phyloP scores from a whole-genome alignment of 352 stramenopile genomes.

The Phytophthora pseudosyringae region DNA sequence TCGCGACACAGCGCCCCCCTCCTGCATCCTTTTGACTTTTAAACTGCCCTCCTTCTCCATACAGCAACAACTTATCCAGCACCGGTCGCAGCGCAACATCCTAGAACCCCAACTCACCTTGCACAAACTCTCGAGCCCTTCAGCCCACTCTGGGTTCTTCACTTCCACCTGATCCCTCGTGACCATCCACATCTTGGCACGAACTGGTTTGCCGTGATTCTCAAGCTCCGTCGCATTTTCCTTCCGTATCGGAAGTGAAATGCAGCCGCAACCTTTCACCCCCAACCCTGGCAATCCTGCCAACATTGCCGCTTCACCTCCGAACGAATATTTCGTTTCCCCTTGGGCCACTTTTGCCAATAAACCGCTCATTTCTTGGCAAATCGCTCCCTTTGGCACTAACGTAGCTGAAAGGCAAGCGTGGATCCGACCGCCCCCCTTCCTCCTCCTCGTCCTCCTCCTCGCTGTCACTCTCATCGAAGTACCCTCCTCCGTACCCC shows the following conservation, averaged over 20 bases:
- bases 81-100: slow-evolving; percentile 1
- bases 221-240: slow-evolving; percentile 7
- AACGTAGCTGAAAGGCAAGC: slow-evolving; percentile 7
- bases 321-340: slow-evolving; percentile 1
- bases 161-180: slow-evolving; percentile 9
- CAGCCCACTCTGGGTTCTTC: slow-evolving; percentile 18
- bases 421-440: neutral
- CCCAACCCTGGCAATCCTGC: slow-evolving; percentile 11
- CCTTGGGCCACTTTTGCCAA: slow-evolving; percentile 1
- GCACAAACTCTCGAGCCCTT: slow-evolving; percentile 8
- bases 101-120: slow-evolving; percentile 13
- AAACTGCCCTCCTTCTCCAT: slow-evolving; percentile 5
- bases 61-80: slow-evolving; percentile 16
- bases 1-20: slow-evolving; percentile 1
- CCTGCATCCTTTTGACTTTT: slow-evolving; percentile 3
- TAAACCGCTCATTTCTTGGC: slow-evolving; percentile 5
- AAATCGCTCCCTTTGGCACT: slow-evolving; percentile 7
- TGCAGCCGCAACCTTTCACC: slow-evolving; percentile 4
- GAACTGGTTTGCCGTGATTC: slow-evolving; percentile 2
- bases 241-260: slow-evolving; percentile 5
- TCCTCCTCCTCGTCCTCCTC: neutral
- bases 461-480: neutral
- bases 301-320: neutral
- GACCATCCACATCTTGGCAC: slow-evolving; percentile 9
- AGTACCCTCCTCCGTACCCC: neutral